Base-by-base conservation (phyloP, 2,329 filamentous ascomycete species). In the Beauveria brongniartii region DNA sequence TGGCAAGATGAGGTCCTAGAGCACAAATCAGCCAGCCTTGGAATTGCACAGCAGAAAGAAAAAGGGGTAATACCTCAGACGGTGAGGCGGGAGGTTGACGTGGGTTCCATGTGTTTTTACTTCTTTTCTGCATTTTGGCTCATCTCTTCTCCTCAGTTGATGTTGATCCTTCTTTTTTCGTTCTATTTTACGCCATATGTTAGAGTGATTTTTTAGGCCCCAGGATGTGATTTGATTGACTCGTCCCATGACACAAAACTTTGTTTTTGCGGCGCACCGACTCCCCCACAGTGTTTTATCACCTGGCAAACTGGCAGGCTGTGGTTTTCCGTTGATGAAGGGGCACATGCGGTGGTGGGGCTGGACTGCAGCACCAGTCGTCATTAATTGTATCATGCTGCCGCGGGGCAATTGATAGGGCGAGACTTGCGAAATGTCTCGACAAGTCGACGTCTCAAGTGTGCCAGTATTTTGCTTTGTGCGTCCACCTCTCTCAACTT, bases 281-380 rank as follows among this genome's bases (percentile, higher is more conserved):
- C 47, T 59, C 48, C 56, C 50, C 56, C 56, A 59, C 56, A 53
- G 12, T 46, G 56, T 53, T 53, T 46, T 34, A 59, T 59, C 28
- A 46, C 56, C 18, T 53, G 56, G 47, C 41, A 18, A 48, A 53
- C 34, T 14, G 34, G 34, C 34, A 37, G 56, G 48, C 56, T 52
- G 30, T 37, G 28, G 26, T 16, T 20, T 53, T 41, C 14, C 28
- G 2, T n/a, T 34, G 24, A 43, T 50, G n/a, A 52, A 59, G 56
- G 56, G 56, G 47, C 26, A 53, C 37, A 34, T 46, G 56, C 48
- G n/a, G 40, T 10, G 48, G 56, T 46, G 48, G 48, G 40, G 56
- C 24, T 16, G 43, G 8, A 14, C 16, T 28, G 52, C 41, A 24
- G 51, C 34, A 40, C 34, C 51, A 14, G 30, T 52, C 10, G 52